These are phyloP conservation scores for Zymoseptoria passerinii DNA, from an alignment of 2,329 filamentous ascomycete genomes.

Conservation along the genomic window DNA sequence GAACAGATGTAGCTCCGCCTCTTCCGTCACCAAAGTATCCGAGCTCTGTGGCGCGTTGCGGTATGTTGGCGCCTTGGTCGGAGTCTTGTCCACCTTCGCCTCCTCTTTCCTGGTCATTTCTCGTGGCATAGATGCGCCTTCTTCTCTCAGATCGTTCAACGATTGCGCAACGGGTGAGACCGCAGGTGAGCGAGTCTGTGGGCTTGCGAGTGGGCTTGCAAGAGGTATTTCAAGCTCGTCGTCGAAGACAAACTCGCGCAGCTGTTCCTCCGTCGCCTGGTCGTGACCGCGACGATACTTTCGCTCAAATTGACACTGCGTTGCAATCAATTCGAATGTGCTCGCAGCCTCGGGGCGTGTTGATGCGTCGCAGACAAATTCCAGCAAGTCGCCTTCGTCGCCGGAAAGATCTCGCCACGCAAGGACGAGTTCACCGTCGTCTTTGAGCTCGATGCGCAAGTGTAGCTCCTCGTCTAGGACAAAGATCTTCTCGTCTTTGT, in stretches of 20 bases:
- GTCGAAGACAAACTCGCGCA: slow-evolving; percentile 73
- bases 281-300: slow-evolving; percentile 78
- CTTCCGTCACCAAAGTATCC: slow-evolving; percentile 66
- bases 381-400: slow-evolving; percentile 89
- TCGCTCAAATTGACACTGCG: slow-evolving; percentile 95
- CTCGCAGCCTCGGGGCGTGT: slow-evolving; percentile 62
- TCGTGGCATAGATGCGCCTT: slow-evolving; percentile 24
- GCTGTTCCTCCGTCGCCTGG: slow-evolving; percentile 70
- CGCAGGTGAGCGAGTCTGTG: slow-evolving; percentile 32
- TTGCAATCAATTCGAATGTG: slow-evolving; percentile 72
- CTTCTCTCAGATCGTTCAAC: slow-evolving; percentile 22
- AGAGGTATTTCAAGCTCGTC: slow-evolving; percentile 52
- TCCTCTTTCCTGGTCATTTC: slow-evolving; percentile 30
- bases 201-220: slow-evolving; percentile 49
- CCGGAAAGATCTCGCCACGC: slow-evolving; percentile 94
- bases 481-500: slow-evolving; percentile 96
- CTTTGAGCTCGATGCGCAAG: slow-evolving; percentile 74
- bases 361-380: slow-evolving; percentile 84
- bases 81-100: slow-evolving; percentile 31
- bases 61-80: slow-evolving; percentile 54
- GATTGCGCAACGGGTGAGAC: slow-evolving; percentile 24
- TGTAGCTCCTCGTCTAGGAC: slow-evolving; percentile 86
- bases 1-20: slow-evolving; percentile 84
- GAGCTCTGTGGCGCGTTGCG: slow-evolving; percentile 56
- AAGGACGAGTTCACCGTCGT: slow-evolving; percentile 74